Conservation (phyloP, 305 asterid species). For the Fraxinus velutina region DNA sequence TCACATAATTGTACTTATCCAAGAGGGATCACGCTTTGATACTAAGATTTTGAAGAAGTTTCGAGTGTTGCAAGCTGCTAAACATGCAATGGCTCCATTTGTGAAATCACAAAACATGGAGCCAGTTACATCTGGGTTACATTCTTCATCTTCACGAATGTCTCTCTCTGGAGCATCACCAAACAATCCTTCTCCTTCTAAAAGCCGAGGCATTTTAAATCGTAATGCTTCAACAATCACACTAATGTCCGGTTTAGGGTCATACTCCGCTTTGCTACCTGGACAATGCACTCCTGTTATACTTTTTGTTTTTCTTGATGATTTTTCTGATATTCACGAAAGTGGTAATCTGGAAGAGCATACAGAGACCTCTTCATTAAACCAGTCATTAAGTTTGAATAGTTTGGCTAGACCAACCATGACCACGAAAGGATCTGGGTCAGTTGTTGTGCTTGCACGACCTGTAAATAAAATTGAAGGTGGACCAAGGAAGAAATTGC, state of each 20-base stretch:
- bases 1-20: constrained; percentile 68
- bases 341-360: constrained; percentile 52
- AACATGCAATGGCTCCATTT: constrained; percentile 60
- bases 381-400: constrained; percentile 43
- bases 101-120: constrained; percentile 51
- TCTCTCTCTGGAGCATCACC: constrained; percentile 43
- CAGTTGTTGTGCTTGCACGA: constrained; percentile 77
- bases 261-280: constrained; percentile 71
- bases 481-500: constrained; percentile 70
- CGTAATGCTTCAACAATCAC: constrained; percentile 59
- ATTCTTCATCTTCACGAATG: constrained; percentile 45
- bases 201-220: constrained; percentile 55
- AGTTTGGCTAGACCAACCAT: constrained; percentile 47
- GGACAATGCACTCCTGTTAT: constrained; percentile 88
- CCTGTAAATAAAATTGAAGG: constrained; percentile 70
- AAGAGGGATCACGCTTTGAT: constrained; percentile 89
- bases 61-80: constrained; percentile 81
- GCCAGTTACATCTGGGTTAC: constrained; percentile 43
- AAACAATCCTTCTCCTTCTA: constrained; percentile 62
- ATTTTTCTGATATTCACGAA: constrained; percentile 55
- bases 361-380: constrained; percentile 44
- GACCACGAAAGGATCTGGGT: constrained; percentile 59
- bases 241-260: constrained; percentile 73
- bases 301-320: constrained; percentile 83
- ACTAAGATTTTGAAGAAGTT: constrained; percentile 65